Percentiles rank a stretch among this genome's conserved stretches.
Conservation (phyloP, 768 basidiomycete genomes). For the Calvatia gigantea region DNA sequence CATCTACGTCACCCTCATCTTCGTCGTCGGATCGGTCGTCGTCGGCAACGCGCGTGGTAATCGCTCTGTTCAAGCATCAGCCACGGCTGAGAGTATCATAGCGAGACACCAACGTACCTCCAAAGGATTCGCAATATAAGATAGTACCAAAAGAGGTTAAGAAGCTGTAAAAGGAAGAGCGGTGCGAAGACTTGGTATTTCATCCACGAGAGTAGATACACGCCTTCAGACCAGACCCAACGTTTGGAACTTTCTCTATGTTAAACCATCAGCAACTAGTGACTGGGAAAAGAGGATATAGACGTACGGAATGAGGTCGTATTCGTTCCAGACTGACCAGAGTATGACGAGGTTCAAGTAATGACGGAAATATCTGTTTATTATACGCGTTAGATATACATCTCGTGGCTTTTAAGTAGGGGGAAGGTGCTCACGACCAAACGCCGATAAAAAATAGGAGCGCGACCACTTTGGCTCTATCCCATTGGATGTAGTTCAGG, state of each 20-base stretch:
- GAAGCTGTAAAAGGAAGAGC: conserved; percentile 67
- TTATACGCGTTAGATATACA: no score
- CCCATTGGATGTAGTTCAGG: conserved; percentile 79
- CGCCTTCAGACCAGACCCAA: conserved; percentile 61
- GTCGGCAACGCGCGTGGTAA: conserved; percentile 41
- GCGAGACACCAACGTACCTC: conserved; percentile 54
- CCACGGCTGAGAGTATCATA: conserved; percentile 8
- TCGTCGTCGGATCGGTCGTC: conserved; percentile 87
- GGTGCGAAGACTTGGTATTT: conserved; percentile 77
- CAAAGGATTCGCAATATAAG: conserved; percentile 75
- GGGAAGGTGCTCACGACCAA: conserved; percentile 71
- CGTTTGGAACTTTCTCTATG: conserved; percentile 48
- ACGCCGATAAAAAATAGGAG: conserved; percentile 65
- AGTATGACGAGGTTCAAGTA: conserved; percentile 85
- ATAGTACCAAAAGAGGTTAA: conserved; percentile 94
- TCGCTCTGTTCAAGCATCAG: conserved; percentile 39
- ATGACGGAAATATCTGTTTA: conserved; percentile 91
- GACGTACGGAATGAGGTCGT: conserved; percentile 70
- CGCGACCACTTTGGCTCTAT: conserved; percentile 54
- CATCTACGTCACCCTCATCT: no score
- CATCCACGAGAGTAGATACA: conserved; percentile 77
- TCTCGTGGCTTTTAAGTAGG: not conserved
- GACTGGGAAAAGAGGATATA: not conserved
- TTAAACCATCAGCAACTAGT: not conserved
- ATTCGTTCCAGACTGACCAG: conserved; percentile 83